A percentile compares a stretch with the other conserved stretches of the same genome.
Evolutionary conservation across 768 basidiomycete species (phyloP).

Genomic region (Pseudohyphozyma bogoriensis): DNA sequence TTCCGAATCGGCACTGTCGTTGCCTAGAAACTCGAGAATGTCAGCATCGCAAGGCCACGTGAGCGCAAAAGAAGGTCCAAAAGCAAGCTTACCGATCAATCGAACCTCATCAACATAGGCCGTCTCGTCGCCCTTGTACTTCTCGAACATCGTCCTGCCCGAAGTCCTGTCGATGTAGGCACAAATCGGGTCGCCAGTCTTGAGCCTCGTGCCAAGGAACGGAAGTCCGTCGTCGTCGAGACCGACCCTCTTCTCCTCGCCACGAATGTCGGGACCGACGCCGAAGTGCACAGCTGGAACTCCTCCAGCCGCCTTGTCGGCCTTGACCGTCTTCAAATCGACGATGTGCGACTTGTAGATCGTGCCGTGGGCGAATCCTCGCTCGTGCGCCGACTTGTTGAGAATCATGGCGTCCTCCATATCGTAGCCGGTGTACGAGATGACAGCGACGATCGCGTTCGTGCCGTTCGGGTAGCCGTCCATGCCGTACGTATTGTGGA

Average conservation of each 20-base stretch:
- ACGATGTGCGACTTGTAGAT: constrained; percentile 90
- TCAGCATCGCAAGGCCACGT: neutral
- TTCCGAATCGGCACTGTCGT: constrained; percentile 75
- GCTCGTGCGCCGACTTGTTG: constrained; percentile 96
- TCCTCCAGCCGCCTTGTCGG: constrained; percentile 49
- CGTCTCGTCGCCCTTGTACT: constrained; percentile 92
- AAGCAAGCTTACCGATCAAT: constrained; percentile 56
- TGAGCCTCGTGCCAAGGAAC: constrained; percentile 56
- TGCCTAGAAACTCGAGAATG: constrained; percentile 45
- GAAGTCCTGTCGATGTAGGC: constrained; percentile 81
- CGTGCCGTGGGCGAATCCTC: constrained; percentile 92
- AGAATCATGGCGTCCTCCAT: constrained; percentile 99
- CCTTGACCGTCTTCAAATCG: constrained; percentile 71
- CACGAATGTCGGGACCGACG: constrained; percentile 58
- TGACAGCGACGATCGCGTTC: constrained; percentile 98
- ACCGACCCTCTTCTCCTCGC: constrained; percentile 46
- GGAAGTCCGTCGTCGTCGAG: constrained; percentile 81
- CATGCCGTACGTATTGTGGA: constrained; percentile 94
- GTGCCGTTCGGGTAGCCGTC: constrained; percentile 97
- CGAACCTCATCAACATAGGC: constrained; percentile 86
- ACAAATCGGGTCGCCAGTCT: constrained; percentile 67
- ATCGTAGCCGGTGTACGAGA: constrained; percentile 98
- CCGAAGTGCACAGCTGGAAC: constrained; percentile 80
- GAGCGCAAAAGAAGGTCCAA: neutral
- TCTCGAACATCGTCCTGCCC: constrained; percentile 70